A percentile compares a stretch with the other conserved stretches of the same genome.
Evolutionary conservation across 2,329 filamentous ascomycete species (phyloP).

Genomic region (Fusarium nanum): DNA sequence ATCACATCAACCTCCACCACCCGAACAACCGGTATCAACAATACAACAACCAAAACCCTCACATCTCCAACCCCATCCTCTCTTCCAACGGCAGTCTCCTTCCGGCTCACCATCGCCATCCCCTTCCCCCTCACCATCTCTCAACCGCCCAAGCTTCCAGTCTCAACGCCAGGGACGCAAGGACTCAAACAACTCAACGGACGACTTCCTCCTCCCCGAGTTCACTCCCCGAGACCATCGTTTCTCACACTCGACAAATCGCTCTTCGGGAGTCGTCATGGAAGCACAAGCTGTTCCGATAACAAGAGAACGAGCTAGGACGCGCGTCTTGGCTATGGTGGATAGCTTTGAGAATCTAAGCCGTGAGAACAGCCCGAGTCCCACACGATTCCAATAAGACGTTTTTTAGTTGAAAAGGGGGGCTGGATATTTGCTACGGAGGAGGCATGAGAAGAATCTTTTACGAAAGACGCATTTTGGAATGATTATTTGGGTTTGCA

Average conservation of each 20-base stretch:
- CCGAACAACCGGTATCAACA: slow-evolving; percentile 10
- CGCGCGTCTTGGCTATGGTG: slow-evolving; percentile 66
- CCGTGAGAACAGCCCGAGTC: slow-evolving; percentile 58
- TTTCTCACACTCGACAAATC: slow-evolving; percentile 48
- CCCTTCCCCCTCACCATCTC: slow-evolving; percentile 30
- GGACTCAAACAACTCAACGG: slow-evolving; percentile 31
- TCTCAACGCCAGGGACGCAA: slow-evolving; percentile 21
- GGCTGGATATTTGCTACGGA: background rate
- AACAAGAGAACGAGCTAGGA: slow-evolving; percentile 53
- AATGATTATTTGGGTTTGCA: slow-evolving; percentile 22
- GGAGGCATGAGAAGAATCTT: background rate
- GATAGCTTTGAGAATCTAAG: slow-evolving; percentile 64
- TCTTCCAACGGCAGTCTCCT: slow-evolving; percentile 25
- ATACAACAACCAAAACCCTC: slow-evolving; percentile 22
- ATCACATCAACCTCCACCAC: slow-evolving; percentile 1
- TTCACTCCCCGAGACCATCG: slow-evolving; percentile 35
- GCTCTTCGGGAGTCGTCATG: slow-evolving; percentile 52
- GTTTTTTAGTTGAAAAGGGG: background rate
- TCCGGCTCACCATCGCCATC: slow-evolving; percentile 24
- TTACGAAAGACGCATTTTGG: background rate
- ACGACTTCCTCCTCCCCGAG: slow-evolving; percentile 39
- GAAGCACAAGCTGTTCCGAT: slow-evolving; percentile 62
- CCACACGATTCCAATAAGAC: slow-evolving; percentile 39
- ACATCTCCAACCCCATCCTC: slow-evolving; percentile 37
- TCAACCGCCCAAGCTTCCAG: slow-evolving; percentile 3